Percentiles rank a stretch among this genome's conserved stretches.
Evolutionary conservation across 371 early-diverging fungal genomes (phyloP).

Genomic region (Zychaea mexicana): DNA sequence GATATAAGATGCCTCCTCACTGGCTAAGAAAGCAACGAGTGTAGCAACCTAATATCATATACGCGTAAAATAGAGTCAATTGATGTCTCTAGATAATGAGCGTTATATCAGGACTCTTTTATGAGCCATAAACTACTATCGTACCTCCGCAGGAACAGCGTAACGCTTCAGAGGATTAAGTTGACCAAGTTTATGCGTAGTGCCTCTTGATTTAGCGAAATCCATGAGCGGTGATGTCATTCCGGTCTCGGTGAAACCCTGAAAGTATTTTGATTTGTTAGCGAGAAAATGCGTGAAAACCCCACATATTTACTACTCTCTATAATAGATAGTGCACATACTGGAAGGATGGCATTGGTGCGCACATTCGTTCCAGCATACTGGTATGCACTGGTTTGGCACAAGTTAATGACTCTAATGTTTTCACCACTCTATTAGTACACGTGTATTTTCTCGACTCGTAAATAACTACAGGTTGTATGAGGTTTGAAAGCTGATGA

Average conservation of each 20-base stretch:
- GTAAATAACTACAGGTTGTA: not conserved
- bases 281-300: too few relatives aligned
- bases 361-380: constrained; percentile 50
- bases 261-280: not conserved
- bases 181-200: constrained; percentile 52
- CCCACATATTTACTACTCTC: too few relatives aligned
- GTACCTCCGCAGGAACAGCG: constrained; percentile 49
- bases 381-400: constrained; percentile 48
- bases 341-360: constrained; percentile 59
- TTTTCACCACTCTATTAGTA: too few relatives aligned
- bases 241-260: constrained; percentile 58
- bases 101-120: too few relatives aligned
- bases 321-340: constrained; percentile 16
- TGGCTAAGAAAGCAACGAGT: constrained; percentile 53
- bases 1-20: constrained; percentile 56
- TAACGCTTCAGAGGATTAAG: constrained; percentile 52
- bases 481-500: too few relatives aligned
- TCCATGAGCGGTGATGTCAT: constrained; percentile 57
- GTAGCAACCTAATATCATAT: constrained; percentile 56
- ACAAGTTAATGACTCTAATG: constrained; percentile 56
- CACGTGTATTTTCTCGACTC: too few relatives aligned
- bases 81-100: not conserved
- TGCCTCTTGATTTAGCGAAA: constrained; percentile 45
- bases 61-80: not conserved
- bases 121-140: too few relatives aligned